These are phyloP conservation scores for Alternaria novae-zelandiae DNA, from an alignment of 2,329 filamentous ascomycete species.

Conservation along the genomic window DNA sequence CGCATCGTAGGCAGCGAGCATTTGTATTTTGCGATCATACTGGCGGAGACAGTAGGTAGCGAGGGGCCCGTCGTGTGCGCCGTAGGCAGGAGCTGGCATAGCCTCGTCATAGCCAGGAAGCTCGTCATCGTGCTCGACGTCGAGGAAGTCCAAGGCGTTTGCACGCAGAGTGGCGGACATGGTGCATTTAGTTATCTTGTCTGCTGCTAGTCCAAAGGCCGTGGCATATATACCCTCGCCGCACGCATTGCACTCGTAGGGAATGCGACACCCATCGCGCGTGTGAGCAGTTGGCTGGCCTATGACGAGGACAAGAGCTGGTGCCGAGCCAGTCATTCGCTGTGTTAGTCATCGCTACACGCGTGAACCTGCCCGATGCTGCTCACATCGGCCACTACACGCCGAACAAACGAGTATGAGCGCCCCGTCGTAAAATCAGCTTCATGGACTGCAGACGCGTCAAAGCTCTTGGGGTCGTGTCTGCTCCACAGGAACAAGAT, in stretches of 20 bases:
- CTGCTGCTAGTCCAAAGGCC: slow-evolving; percentile 16
- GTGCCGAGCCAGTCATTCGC: neutral
- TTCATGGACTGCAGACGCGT: neutral
- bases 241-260: slow-evolving; percentile 6
- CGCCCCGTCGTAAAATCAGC: too few relatives aligned
- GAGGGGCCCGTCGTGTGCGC: slow-evolving; percentile 20
- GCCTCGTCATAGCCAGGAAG: slow-evolving; percentile 36
- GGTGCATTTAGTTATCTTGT: slow-evolving; percentile 7
- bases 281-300: slow-evolving; percentile 4
- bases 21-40: slow-evolving; percentile 33
- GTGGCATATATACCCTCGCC: slow-evolving; percentile 14
- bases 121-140: slow-evolving; percentile 29
- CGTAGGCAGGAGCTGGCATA: slow-evolving; percentile 31
- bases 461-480: neutral
- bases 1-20: slow-evolving; percentile 27
- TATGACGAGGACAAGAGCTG: slow-evolving; percentile 14
- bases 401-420: neutral
- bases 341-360: slow-evolving; percentile 6
- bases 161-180: slow-evolving; percentile 28
- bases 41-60: slow-evolving; percentile 31
- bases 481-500: neutral
- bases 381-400: neutral
- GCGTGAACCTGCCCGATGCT: neutral
- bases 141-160: slow-evolving; percentile 19
- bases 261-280: slow-evolving; percentile 4